Evolutionary conservation across 1,139 yeast species (phyloP), one percentile per base, ranked within the genome.

Genomic region (Saccharomyces pastorianus): DNA sequence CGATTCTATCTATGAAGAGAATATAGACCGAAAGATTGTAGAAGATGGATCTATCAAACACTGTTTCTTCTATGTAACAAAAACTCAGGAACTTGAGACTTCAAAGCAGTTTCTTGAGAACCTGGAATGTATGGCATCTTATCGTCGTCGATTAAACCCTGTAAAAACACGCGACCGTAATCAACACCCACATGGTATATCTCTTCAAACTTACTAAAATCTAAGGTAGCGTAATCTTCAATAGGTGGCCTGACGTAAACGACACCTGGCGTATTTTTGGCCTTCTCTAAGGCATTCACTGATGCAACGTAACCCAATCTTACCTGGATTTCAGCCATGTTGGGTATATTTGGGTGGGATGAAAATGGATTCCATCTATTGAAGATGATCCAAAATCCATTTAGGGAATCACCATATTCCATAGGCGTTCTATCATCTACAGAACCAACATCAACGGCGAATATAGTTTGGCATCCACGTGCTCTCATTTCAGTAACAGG

Each of bases 361-460:
- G 96, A 88, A 64, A 91, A 91, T 8, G 96, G 96, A 66, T 93
- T 93, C 85, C 95, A 83, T 55, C 96, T 76, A 70, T 93, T 93
- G 57, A 89, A 72, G 9, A 93, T 64, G 6, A 89, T 96, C 97
- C 98, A 90, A 51, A 86, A 75, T 1, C 99, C 99, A 55, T 95
- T 87, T 48, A 93, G 74, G 0, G 97, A 85, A 67, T 93, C 99
- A 4, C 99, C 99, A 68, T 90, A 93, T 50, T 78, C 76, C 93
- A 88, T 84, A 3, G 96, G 95, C 0, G 96, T 85, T 51, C 93
- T 78, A 63, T 91, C 98, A 68, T 93, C 98, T 9, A 85, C 86
- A 2, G 96, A 87, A 0, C 99, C 99, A 47, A 93, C 99, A 70
- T 93, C 99, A 13, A 91, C 95, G 0, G 99, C 98, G 66, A 93